Conservation (phyloP, 2,329 filamentous ascomycete genomes). For the Eurotiales sp. region DNA sequence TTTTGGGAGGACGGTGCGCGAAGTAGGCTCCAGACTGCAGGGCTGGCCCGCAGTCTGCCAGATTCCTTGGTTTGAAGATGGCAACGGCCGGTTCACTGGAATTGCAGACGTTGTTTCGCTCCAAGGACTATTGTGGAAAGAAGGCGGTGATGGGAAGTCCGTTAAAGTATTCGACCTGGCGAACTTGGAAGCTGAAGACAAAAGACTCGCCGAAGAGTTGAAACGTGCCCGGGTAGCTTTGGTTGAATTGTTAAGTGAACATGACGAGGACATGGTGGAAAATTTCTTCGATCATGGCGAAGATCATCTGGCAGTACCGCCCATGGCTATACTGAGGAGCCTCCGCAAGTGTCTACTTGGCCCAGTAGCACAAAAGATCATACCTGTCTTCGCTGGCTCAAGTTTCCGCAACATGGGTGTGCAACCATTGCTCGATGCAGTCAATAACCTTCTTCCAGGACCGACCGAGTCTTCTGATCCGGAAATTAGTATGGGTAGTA, state of each 20-base stretch:
- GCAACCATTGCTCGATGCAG: conserved; percentile 82
- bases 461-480: conserved; percentile 76
- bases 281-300: conserved; percentile 74
- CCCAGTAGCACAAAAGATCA: conserved; percentile 59
- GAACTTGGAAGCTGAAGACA: conserved; percentile 50
- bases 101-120: conserved; percentile 79
- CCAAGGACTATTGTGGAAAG: conserved; percentile 69
- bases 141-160: conserved; percentile 61
- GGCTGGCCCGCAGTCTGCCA: conserved; percentile 90
- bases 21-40: conserved; percentile 73
- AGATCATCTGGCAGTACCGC: conserved; percentile 64
- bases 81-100: conserved; percentile 71
- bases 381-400: conserved; percentile 85
- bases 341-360: conserved; percentile 70
- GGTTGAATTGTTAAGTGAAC: conserved; percentile 79
- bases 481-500: conserved; percentile 64
- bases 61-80: conserved; percentile 84
- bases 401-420: conserved; percentile 94
- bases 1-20: conserved; percentile 80
- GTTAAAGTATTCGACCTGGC: conserved; percentile 56
- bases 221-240: conserved; percentile 71
- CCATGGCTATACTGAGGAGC: conserved; percentile 64
- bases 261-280: conserved; percentile 83
- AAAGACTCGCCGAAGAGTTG: conserved; percentile 60
- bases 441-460: conserved; percentile 81